Percentiles rank a stretch among this genome's conserved stretches.
These are phyloP conservation scores for Dactylis glomerata DNA, from an alignment of 176 grass and related monocot species.

Conservation along the genomic window DNA sequence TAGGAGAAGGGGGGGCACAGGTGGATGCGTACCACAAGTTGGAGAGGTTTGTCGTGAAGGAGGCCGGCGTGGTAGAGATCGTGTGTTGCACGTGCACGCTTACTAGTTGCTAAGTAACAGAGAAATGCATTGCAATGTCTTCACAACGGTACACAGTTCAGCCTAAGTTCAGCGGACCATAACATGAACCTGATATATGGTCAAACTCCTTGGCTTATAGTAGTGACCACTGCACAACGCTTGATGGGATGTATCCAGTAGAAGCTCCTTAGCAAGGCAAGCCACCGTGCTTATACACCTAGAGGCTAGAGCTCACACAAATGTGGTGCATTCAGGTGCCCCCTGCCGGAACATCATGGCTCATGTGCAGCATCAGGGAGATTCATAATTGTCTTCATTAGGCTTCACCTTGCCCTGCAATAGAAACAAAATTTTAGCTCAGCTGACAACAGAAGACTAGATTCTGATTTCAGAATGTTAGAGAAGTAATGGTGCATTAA, in stretches of 20 bases:
- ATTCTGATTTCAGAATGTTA: conserved; percentile 16
- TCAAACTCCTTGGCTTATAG: not conserved
- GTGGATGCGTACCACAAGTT: too few relatives aligned
- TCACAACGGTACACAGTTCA: not conserved
- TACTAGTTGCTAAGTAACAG: not conserved
- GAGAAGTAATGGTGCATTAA: not conserved
- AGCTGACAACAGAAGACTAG: too few relatives aligned
- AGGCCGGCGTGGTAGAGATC: too few relatives aligned
- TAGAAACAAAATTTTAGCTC: not conserved
- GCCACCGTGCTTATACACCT: not conserved
- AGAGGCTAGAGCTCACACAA: not conserved
- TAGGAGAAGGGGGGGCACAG: too few relatives aligned
- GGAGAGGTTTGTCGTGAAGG: too few relatives aligned
- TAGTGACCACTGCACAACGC: not conserved
- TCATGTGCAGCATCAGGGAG: not conserved
- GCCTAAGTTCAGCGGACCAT: not conserved
- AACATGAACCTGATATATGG: not conserved
- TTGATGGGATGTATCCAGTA: not conserved
- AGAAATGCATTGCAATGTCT: not conserved
- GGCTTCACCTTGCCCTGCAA: conserved; percentile 9
- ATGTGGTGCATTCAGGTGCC: not conserved
- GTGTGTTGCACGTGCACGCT: too few relatives aligned
- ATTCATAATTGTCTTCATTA: not conserved
- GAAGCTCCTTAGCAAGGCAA: conserved; percentile 3
- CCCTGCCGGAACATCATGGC: not conserved